Conservation (phyloP, 306 rosid species). For the Dalbergia cultrata region DNA sequence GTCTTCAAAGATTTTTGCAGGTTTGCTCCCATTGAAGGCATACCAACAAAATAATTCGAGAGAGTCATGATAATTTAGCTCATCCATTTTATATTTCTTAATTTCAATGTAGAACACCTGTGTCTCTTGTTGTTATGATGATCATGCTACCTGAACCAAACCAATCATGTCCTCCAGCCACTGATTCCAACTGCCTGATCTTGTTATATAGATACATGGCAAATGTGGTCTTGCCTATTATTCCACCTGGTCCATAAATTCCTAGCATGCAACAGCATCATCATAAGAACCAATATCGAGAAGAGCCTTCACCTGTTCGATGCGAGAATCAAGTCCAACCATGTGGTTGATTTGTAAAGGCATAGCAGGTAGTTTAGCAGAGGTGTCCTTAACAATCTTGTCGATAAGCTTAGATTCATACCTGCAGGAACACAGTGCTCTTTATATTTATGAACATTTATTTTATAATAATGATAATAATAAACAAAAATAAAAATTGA, state of each 20-base stretch:
- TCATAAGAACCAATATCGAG: too few species aligned
- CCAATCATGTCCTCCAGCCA: neutral
- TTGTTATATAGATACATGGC: neutral
- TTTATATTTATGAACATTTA: too few species aligned
- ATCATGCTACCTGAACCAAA: conserved; percentile 30
- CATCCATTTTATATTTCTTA: neutral
- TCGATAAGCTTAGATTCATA: too few species aligned
- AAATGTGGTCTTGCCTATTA: neutral
- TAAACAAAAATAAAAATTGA: too few species aligned
- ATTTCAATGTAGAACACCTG: neutral
- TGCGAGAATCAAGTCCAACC: too few species aligned
- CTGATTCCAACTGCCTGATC: neutral
- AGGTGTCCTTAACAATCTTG: too few species aligned
- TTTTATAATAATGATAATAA: too few species aligned
- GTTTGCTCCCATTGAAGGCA: neutral
- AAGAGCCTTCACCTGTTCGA: too few species aligned
- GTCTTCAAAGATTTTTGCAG: neutral
- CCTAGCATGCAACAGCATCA: neutral
- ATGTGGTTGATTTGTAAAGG: too few species aligned
- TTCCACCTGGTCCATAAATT: conserved; percentile 30
- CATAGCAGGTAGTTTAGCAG: too few species aligned
- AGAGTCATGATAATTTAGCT: neutral
- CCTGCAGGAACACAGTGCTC: too few species aligned
- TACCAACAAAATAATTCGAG: conserved; percentile 9
- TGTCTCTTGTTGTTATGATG: conserved; percentile 24